Percentiles rank a stretch among this genome's conserved stretches.
Conservation (phyloP, 805 yeast species). For the Clavispora phyllophila region DNA sequence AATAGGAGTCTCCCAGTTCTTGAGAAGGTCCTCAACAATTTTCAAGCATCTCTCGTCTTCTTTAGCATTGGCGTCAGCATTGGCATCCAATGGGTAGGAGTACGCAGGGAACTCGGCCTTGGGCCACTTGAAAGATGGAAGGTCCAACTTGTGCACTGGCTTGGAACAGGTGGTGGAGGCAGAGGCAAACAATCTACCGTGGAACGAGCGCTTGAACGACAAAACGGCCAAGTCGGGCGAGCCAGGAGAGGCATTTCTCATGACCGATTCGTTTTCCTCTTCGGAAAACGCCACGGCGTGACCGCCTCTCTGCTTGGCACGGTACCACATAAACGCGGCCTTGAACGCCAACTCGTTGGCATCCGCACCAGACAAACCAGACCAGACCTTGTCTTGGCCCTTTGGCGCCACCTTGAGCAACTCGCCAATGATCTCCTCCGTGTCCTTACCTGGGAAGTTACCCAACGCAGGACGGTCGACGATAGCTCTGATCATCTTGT, state of each 20-base stretch:
- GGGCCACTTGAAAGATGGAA: constrained; percentile 97
- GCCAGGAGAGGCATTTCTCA: constrained; percentile 84
- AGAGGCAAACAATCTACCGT: constrained; percentile 90
- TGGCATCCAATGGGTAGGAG: constrained; percentile 74
- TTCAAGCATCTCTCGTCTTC: constrained; percentile 82
- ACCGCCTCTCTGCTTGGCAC: constrained; percentile 62
- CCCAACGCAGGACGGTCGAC: constrained; percentile 84
- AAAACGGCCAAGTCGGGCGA: constrained; percentile 81
- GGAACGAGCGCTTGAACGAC: constrained; percentile 87
- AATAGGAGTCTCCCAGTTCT: constrained; percentile 67
- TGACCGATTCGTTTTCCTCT: constrained; percentile 68
- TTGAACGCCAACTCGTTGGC: constrained; percentile 87
- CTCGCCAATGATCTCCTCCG: constrained; percentile 49
- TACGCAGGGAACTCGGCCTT: constrained; percentile 87
- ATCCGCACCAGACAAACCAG: constrained; percentile 79
- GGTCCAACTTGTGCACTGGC: constrained; percentile 88
- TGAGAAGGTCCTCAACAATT: constrained; percentile 66
- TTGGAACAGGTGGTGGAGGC: constrained; percentile 89
- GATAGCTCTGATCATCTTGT: constrained; percentile 65
- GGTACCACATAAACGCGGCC: constrained; percentile 82
- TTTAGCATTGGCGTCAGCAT: constrained; percentile 55
- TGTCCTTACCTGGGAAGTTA: constrained; percentile 47
- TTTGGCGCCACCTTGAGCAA: constrained; percentile 68
- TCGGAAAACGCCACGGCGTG: constrained; percentile 47
- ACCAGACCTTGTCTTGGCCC: constrained; percentile 72